Conservation (phyloP, 306 rosid species). For the Herpetospermum pedunculosum region DNA sequence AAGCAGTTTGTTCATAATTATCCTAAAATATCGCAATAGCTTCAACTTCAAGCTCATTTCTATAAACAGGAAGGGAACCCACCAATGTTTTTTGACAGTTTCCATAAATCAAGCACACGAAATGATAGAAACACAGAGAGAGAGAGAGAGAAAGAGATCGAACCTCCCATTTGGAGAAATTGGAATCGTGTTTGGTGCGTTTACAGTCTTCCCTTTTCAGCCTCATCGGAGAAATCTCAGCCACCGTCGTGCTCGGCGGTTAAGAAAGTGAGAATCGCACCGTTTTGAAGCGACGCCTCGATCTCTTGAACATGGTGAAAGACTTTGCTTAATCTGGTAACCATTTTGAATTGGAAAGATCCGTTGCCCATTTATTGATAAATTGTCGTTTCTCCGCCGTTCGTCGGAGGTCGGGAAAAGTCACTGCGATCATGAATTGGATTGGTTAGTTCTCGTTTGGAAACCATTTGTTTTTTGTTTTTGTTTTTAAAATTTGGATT, state of each 20-base stretch:
- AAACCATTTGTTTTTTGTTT: too few species aligned
- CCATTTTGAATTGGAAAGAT: background rate
- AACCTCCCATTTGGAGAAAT: conserved; percentile 72
- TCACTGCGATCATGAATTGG: background rate
- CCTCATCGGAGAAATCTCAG: conserved; percentile 9
- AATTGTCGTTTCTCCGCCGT: background rate
- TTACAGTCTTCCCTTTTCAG: conserved; percentile 57
- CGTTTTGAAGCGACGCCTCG: background rate
- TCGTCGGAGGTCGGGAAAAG: background rate
- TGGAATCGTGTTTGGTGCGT: conserved; percentile 52
- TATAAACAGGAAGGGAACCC: background rate
- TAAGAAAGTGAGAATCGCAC: conserved; percentile 11
- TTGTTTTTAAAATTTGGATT: too few species aligned
- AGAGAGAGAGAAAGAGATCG: conserved; percentile 8
- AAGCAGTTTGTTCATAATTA: background rate
- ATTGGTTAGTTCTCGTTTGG: background rate
- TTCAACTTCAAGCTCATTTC: background rate
- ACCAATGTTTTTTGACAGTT: background rate
- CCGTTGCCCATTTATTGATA: background rate
- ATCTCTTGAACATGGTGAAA: background rate
- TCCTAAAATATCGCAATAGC: background rate
- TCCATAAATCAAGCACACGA: background rate
- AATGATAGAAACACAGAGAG: background rate
- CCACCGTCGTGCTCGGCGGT: conserved; percentile 11
- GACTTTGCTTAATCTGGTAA: background rate